Evolutionary conservation across 1,139 yeast genomes (phyloP).

Genomic region (Yamadazyma conglobata): DNA sequence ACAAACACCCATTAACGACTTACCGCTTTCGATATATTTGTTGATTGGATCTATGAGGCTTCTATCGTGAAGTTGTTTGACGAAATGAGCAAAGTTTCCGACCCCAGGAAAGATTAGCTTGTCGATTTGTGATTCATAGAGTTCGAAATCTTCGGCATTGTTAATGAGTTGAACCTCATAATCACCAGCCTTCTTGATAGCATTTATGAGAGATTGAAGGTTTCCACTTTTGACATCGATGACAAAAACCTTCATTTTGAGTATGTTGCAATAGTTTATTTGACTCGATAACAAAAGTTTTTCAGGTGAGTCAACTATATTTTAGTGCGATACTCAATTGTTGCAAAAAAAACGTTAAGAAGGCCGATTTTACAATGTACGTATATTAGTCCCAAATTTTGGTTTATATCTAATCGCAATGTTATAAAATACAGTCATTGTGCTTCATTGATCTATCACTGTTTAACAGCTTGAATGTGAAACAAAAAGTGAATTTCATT

Average conservation of each 20-base stretch:
- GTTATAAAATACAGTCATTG: no score
- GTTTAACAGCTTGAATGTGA: slow-evolving; percentile 29
- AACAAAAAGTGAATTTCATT: slow-evolving; percentile 29
- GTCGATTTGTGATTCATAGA: slow-evolving; percentile 43
- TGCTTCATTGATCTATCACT: no score
- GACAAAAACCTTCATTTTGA: slow-evolving; percentile 35
- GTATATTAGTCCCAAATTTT: no score
- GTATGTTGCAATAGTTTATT: background rate
- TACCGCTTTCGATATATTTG: slow-evolving; percentile 66
- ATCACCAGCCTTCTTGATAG: slow-evolving; percentile 69
- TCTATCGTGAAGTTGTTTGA: slow-evolving; percentile 58
- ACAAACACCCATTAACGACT: slow-evolving; percentile 92
- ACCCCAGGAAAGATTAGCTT: slow-evolving; percentile 86
- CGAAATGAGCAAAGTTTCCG: slow-evolving; percentile 94
- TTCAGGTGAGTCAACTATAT: no score
- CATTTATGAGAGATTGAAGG: slow-evolving; percentile 82
- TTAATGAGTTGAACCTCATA: slow-evolving; percentile 54
- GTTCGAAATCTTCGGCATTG: slow-evolving; percentile 31
- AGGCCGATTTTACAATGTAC: no score
- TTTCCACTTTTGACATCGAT: slow-evolving; percentile 97
- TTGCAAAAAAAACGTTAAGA: no score
- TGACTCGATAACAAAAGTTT: no score
- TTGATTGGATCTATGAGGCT: slow-evolving; percentile 64
- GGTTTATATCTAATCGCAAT: no score
- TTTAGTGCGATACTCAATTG: no score